Conservation (phyloP, 208 protist species). For the Leptomonas pyrrhocoris region DNA sequence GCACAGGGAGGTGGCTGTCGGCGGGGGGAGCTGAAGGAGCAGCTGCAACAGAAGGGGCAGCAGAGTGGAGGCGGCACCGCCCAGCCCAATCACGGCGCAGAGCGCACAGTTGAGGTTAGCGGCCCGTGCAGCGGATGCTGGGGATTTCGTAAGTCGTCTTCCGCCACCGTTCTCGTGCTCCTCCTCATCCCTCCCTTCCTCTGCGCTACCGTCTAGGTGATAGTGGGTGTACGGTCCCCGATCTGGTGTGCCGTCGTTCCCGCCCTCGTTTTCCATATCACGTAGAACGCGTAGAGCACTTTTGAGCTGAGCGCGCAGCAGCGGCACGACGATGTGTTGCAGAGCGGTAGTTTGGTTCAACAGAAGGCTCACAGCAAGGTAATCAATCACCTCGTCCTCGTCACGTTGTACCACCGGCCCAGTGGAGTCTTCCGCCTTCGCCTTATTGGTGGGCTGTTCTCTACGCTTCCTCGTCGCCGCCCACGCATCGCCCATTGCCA, state of each 20-base stretch:
- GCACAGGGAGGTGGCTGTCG: constrained; percentile 23
- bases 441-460: not conserved
- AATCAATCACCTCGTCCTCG: constrained; percentile 33
- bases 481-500: constrained; percentile 41
- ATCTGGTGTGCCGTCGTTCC: not conserved
- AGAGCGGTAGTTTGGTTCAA: constrained; percentile 48
- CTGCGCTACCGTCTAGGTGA: not conserved
- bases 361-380: constrained; percentile 60
- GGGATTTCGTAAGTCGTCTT: not conserved
- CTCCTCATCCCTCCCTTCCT: not conserved
- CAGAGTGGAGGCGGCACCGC: constrained; percentile 33
- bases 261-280: not conserved
- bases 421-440: not conserved
- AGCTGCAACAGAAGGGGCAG: constrained; percentile 48
- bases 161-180: no score
- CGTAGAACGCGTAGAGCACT: not conserved
- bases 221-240: not conserved
- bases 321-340: constrained; percentile 51
- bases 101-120: constrained; percentile 34
- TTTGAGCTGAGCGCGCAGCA: constrained; percentile 36
- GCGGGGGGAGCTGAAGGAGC: constrained; percentile 40
- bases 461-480: not conserved
- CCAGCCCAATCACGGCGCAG: constrained; percentile 66
- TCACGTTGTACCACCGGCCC: constrained; percentile 1
- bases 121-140: not conserved